These are phyloP conservation scores for Prunus yedoensis DNA, from an alignment of 331 rosid species.

Conservation along the genomic window DNA sequence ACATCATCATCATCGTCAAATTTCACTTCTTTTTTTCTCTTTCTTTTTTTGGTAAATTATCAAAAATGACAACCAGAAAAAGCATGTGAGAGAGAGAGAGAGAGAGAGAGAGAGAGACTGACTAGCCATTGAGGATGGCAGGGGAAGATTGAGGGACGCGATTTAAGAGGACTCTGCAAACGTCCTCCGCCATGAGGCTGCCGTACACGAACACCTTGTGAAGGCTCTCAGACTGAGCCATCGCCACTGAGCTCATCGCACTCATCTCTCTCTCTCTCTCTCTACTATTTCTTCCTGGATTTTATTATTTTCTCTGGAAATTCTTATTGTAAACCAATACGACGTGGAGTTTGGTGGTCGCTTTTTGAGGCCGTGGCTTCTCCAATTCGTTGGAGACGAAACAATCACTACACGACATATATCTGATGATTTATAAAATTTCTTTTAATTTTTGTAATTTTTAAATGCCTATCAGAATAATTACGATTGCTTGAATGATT, in stretches of 20 bases:
- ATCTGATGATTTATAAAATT: too few relatives aligned
- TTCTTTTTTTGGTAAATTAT: not conserved
- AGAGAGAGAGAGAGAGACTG: constrained; percentile 23
- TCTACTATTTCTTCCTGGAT: too few relatives aligned
- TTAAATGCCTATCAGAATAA: not conserved
- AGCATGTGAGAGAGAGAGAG: not conserved
- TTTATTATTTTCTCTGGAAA: too few relatives aligned
- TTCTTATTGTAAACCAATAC: too few relatives aligned
- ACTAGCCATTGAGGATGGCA: constrained; percentile 63
- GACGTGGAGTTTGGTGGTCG: too few relatives aligned
- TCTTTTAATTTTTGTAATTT: not conserved
- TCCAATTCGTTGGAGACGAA: too few relatives aligned
- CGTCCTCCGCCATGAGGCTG: constrained; percentile 77
- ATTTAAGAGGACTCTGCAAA: constrained; percentile 52
- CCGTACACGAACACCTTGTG: constrained; percentile 91
- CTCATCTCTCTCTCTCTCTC: not conserved
- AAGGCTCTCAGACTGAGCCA: constrained; percentile 18
- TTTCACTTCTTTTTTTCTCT: not conserved
- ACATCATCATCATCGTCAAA: not conserved
- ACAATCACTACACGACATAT: too few relatives aligned
- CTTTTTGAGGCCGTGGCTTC: too few relatives aligned
- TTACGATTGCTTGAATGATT: too few relatives aligned
- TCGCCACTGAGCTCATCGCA: constrained; percentile 12
- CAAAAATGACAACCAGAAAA: not conserved
- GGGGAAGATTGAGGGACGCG: constrained; percentile 62